phyloP scores from a whole-genome alignment of 1,284 basidiomycete species.

The Exobasidium rhododendri region DNA sequence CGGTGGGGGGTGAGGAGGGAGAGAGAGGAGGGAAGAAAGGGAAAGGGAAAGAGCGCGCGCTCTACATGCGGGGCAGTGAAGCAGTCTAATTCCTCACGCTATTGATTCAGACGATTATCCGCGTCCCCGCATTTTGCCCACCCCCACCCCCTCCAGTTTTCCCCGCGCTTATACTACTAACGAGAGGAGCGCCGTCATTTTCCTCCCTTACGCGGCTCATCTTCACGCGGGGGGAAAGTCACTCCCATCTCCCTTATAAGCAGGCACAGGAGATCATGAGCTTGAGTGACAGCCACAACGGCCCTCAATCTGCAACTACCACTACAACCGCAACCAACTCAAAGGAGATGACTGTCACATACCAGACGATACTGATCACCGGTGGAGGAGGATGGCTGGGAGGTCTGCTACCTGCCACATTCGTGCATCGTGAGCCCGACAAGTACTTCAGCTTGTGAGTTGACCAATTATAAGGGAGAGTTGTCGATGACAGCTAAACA shows the following conservation, averaged over 20 bases:
- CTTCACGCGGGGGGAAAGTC: too few species aligned
- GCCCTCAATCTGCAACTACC: background rate
- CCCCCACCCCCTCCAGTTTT: too few species aligned
- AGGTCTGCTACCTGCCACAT: constrained; percentile 26
- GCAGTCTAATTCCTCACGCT: too few species aligned
- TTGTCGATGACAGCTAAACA: background rate
- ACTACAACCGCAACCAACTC: background rate
- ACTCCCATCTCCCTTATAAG: background rate
- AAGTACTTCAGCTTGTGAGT: constrained; percentile 23
- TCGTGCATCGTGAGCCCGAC: constrained; percentile 21
- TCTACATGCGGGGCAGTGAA: too few species aligned
- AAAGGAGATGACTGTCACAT: constrained; percentile 7
- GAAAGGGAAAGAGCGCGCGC: too few species aligned
- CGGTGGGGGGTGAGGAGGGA: too few species aligned
- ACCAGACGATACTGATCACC: constrained; percentile 32
- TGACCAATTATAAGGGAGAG: background rate
- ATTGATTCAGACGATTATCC: too few species aligned
- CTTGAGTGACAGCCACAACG: background rate
- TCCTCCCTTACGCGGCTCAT: too few species aligned
- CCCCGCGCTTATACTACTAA: too few species aligned
- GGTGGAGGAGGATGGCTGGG: constrained; percentile 36
- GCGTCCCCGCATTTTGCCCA: too few species aligned
- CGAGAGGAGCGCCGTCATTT: too few species aligned
- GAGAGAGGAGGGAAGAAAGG: too few species aligned
- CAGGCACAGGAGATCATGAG: background rate